A percentile compares a stretch with the other conserved stretches of the same genome.
Conservation (phyloP, 306 rosid species). For the Prunus mira region DNA sequence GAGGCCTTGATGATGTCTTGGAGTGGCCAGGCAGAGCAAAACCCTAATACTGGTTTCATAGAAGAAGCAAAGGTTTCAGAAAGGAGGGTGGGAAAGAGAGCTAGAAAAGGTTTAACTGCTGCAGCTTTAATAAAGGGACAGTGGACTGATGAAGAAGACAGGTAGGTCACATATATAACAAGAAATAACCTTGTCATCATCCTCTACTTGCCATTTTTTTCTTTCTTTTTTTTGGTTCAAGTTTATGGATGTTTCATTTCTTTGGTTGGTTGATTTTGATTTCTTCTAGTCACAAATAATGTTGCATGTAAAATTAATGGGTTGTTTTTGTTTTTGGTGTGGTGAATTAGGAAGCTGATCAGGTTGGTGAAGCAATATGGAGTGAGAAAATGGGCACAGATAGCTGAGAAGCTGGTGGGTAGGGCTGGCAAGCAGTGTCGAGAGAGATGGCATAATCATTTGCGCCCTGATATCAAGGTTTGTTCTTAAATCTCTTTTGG, state of each 20-base stretch:
- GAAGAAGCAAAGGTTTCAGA: conserved; percentile 15
- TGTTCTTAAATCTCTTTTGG: not conserved
- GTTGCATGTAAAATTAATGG: not conserved
- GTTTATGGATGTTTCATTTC: not conserved
- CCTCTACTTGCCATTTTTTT: not conserved
- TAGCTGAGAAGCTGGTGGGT: conserved; percentile 69
- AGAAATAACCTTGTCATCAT: not conserved
- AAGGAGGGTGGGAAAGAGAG: conserved; percentile 38
- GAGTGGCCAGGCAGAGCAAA: conserved; percentile 17
- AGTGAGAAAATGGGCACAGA: conserved; percentile 78
- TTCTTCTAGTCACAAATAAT: not conserved
- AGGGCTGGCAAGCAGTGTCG: conserved; percentile 94
- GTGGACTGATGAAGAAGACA: conserved; percentile 90
- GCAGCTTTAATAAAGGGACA: conserved; percentile 69
- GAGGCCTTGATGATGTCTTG: conserved; percentile 23
- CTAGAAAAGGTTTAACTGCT: conserved; percentile 30
- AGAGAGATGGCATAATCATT: conserved; percentile 96
- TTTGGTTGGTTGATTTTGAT: not conserved
- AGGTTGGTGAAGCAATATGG: conserved; percentile 81
- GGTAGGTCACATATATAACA: conserved; percentile 29
- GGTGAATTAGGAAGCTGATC: conserved; percentile 46
- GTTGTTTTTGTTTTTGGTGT: not conserved
- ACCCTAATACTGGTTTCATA: conserved; percentile 14
- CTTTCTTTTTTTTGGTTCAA: not conserved
- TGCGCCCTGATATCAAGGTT: conserved; percentile 94